phyloP scores from a whole-genome alignment of 2,329 filamentous ascomycete genomes.

The Aspergillus neotritici region DNA sequence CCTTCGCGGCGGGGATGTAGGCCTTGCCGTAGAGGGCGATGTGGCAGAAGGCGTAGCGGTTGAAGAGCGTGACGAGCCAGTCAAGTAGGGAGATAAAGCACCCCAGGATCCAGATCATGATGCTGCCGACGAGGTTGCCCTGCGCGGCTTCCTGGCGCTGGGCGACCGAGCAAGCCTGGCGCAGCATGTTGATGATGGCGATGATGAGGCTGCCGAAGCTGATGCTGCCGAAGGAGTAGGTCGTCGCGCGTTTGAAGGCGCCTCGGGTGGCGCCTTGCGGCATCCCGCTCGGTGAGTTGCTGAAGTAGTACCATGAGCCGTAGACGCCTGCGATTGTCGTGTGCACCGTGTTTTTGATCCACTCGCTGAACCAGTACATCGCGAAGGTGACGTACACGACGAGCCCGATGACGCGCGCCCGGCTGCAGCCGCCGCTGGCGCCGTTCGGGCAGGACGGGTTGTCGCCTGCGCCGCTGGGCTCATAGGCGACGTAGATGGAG shows the following conservation, averaged over 20 bases:
- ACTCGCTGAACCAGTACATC: conserved; percentile 90
- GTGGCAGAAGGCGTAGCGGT: conserved; percentile 87
- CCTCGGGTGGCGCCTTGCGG: conserved; percentile 75
- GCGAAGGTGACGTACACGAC: conserved; percentile 85
- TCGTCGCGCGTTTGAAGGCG: conserved; percentile 74
- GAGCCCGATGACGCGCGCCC: conserved; percentile 73
- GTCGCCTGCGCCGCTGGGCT: conserved; percentile 48
- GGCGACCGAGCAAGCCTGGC: conserved; percentile 76
- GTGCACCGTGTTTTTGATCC: conserved; percentile 89
- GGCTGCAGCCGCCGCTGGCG: conserved; percentile 55
- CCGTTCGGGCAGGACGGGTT: conserved; percentile 53
- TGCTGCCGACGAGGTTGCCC: conserved; percentile 62
- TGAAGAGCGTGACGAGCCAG: conserved; percentile 83
- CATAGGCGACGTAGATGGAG: conserved; percentile 76
- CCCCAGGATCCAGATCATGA: conserved; percentile 67
- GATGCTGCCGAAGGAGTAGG: conserved; percentile 90
- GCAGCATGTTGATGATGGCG: conserved; percentile 77
- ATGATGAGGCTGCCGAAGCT: conserved; percentile 79
- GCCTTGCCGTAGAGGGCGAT: conserved; percentile 89
- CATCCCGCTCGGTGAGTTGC: conserved; percentile 56
- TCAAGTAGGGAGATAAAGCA: conserved; percentile 73
- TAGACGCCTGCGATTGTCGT: conserved; percentile 83
- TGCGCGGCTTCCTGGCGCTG: conserved; percentile 58
- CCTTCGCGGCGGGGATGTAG: conserved; percentile 80
- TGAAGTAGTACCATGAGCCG: conserved; percentile 86